phyloP scores from a whole-genome alignment of 2,329 filamentous ascomycete genomes.

The Microdochium paspali region DNA sequence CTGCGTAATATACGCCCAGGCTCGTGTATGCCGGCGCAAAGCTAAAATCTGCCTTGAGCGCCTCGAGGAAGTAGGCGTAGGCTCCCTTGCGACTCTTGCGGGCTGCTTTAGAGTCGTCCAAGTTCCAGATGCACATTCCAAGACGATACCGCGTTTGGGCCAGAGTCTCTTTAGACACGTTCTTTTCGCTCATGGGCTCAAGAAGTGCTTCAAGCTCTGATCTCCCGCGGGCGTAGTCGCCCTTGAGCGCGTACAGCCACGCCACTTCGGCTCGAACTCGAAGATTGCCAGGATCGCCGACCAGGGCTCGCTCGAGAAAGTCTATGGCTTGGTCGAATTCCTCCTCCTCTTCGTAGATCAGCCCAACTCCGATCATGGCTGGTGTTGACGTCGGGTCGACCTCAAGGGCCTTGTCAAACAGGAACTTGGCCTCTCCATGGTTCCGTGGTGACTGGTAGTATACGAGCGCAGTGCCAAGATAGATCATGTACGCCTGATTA shows the following conservation, averaged over 20 bases:
- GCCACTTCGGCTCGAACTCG: slow-evolving; percentile 78
- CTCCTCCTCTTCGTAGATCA: slow-evolving; percentile 90
- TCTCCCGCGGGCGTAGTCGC: slow-evolving; percentile 60
- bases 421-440: slow-evolving; percentile 75
- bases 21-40: slow-evolving; percentile 87
- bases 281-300: slow-evolving; percentile 64
- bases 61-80: slow-evolving; percentile 73
- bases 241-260: slow-evolving; percentile 82
- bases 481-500: slow-evolving; percentile 64
- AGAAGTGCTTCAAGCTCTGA: slow-evolving; percentile 61
- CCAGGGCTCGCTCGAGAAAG: slow-evolving; percentile 68
- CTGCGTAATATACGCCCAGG: slow-evolving; percentile 81
- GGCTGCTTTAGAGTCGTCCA: slow-evolving; percentile 63
- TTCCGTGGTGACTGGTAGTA: slow-evolving; percentile 85
- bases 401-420: slow-evolving; percentile 75
- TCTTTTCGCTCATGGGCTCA: slow-evolving; percentile 47
- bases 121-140: slow-evolving; percentile 78
- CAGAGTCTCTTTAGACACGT: slow-evolving; percentile 58
- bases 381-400: slow-evolving; percentile 68
- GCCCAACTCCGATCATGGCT: slow-evolving; percentile 79
- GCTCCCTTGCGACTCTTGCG: slow-evolving; percentile 74
- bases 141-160: slow-evolving; percentile 82
- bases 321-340: slow-evolving; percentile 74
- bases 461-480: slow-evolving; percentile 79
- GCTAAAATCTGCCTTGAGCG: slow-evolving; percentile 78